These are phyloP conservation scores for Pseudognaphalium luteoalbum DNA, from an alignment of 129 eudicot species.

Conservation along the genomic window DNA sequence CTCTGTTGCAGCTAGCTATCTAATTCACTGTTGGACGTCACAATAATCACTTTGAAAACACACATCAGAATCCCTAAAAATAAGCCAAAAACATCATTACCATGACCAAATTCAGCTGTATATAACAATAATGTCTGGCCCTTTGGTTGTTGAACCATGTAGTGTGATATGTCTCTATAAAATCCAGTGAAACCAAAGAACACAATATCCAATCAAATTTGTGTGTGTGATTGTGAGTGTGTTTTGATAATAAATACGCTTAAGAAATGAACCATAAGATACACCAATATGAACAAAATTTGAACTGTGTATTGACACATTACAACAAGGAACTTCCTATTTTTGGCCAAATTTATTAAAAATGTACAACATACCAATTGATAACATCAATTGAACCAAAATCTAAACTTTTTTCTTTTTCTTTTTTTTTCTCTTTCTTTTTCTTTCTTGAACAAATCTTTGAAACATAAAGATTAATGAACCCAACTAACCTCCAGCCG, in stretches of 20 bases:
- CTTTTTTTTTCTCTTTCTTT: constrained; percentile 17
- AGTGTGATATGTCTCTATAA: background rate
- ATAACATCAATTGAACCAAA: constrained; percentile 41
- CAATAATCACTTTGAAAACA: background rate
- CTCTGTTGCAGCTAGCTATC: background rate
- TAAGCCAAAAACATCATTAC: background rate
- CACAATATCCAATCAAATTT: background rate
- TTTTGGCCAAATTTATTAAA: constrained; percentile 44
- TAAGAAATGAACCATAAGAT: constrained; percentile 22
- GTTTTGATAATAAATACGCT: constrained; percentile 13
- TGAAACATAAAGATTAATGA: constrained; percentile 33
- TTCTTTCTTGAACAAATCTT: constrained; percentile 44
- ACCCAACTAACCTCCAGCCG: constrained; percentile 37
- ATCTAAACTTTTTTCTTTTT: constrained; percentile 25
- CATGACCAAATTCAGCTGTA: background rate
- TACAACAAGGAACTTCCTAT: constrained; percentile 40
- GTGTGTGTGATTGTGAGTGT: constrained; percentile 1
- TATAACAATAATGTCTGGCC: background rate
- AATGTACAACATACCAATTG: constrained; percentile 44
- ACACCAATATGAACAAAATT: constrained; percentile 35
- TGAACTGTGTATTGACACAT: constrained; percentile 39
- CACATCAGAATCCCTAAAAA: background rate
- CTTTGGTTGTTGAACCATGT: background rate
- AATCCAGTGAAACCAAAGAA: background rate
- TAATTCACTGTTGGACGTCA: background rate